These are phyloP conservation scores for Ceratobasidium sp. DNA, from an alignment of 1,284 basidiomycete species.

Conservation along the genomic window DNA sequence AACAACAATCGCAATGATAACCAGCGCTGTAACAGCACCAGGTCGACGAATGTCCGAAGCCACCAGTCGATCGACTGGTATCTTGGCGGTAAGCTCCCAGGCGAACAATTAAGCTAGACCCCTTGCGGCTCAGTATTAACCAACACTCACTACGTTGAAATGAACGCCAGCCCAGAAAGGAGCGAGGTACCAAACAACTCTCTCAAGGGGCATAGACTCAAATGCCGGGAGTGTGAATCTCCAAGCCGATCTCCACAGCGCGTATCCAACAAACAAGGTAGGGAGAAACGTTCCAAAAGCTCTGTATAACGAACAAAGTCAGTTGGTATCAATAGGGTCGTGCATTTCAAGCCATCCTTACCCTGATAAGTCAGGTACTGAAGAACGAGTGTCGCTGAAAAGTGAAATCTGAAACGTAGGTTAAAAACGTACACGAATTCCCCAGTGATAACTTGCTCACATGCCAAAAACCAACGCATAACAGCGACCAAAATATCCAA, in stretches of 20 bases:
- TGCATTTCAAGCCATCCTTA: not conserved
- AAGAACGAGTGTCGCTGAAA: constrained; percentile 78
- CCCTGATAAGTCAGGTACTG: constrained; percentile 72
- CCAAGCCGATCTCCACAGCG: constrained; percentile 80
- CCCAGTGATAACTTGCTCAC: not conserved
- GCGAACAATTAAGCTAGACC: constrained; percentile 64
- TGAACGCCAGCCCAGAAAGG: constrained; percentile 76
- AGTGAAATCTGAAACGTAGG: constrained; percentile 61
- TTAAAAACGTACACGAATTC: not conserved
- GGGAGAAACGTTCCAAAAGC: constrained; percentile 84
- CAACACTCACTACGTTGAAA: constrained; percentile 52
- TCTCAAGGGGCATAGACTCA: constrained; percentile 73
- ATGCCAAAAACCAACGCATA: constrained; percentile 91
- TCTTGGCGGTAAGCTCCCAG: constrained; percentile 64
- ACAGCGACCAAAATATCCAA: constrained; percentile 77
- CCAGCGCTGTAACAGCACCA: constrained; percentile 76
- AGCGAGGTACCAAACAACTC: constrained; percentile 75
- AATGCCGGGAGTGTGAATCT: constrained; percentile 81
- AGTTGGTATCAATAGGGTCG: not conserved
- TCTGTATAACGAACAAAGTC: not conserved
- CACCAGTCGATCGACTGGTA: constrained; percentile 79
- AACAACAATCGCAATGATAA: constrained; percentile 75
- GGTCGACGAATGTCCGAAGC: constrained; percentile 72
- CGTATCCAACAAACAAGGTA: constrained; percentile 79
- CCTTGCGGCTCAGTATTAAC: constrained; percentile 22